Conservation (phyloP, 495 filamentous ascomycete genomes). For the Lophiostoma macrostomum region DNA sequence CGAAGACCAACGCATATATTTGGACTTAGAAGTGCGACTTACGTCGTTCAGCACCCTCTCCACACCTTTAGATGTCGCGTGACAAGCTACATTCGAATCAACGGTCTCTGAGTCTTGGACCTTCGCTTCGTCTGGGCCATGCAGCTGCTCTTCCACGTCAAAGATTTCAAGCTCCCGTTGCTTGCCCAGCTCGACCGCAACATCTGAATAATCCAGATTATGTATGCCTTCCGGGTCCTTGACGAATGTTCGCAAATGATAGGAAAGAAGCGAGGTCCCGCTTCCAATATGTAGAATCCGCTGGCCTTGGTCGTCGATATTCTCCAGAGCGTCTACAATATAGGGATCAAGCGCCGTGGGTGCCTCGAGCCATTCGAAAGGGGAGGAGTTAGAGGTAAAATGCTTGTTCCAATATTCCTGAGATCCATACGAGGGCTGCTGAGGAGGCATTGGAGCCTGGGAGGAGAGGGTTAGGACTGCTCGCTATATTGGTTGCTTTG, state of each 20-base stretch:
- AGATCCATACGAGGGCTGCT: slow-evolving; percentile 25
- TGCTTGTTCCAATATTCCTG: slow-evolving; percentile 32
- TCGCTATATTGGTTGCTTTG: background rate
- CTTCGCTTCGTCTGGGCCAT: background rate
- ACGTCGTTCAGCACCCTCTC: no score
- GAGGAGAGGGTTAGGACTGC: background rate
- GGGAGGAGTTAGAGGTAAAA: slow-evolving; percentile 25
- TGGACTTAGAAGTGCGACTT: background rate
- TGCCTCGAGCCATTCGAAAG: slow-evolving; percentile 35
- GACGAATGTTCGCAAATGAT: slow-evolving; percentile 32
- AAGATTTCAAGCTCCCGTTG: slow-evolving; percentile 28
- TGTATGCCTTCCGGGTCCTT: slow-evolving; percentile 24
- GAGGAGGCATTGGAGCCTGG: slow-evolving; percentile 19
- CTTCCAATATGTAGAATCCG: slow-evolving; percentile 35
- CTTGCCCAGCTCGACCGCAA: slow-evolving; percentile 26
- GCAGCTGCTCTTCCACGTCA: background rate
- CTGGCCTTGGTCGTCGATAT: slow-evolving; percentile 3
- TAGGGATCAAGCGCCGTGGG: slow-evolving; percentile 28
- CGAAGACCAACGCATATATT: slow-evolving; percentile 30
- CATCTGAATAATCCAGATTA: slow-evolving; percentile 35
- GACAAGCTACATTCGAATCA: no score
- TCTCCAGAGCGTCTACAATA: slow-evolving; percentile 16
- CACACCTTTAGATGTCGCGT: no score
- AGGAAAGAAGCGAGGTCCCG: slow-evolving; percentile 32
- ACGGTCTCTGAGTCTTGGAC: no score